Base-by-base conservation (phyloP, 2,329 filamentous ascomycete species). In the Beauveria pseudobassiana region DNA sequence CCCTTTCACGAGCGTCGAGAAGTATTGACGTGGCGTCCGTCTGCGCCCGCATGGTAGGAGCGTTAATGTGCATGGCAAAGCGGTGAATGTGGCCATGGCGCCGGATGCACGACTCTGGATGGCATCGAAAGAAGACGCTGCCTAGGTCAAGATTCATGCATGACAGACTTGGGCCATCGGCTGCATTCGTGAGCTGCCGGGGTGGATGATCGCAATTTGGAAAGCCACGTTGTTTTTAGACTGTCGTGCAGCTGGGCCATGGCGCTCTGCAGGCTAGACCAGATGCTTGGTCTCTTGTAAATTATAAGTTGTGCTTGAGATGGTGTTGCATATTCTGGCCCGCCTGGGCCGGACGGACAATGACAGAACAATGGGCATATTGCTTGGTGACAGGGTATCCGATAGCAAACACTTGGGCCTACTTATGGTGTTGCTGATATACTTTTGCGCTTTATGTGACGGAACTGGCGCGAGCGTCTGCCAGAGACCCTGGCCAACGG, bases 131-230 rank as follows among this genome's bases (percentile, higher is more conserved):
- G 30, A n/a, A 30, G 26, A 10, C 20, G 42, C 38, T 45, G 52
- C 52, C 12, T 14, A 5, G n/a, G 20, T 34, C 14, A 40, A 43
- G 34, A 45, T 45, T 22, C 52, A 30, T 30, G 53, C 40, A 45
- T 56, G 42, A n/a, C n/a, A 22, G 40, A 42, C 20, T 38, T 20
- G 48, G 22, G 49, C n/a, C 12, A 24, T 38, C 57, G 57, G 57
- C n/a, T 60, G 49, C 40, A 60, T 60, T 49, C 57, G 57, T 40
- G 34, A 52, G 24, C 16, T 28, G 24, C 28, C 5, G 2, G 34
- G 57, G 48, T 43, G 57, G 57, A 46, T 52, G 57, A 60, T 60
- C 49, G 26, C 46, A 60, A 60, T 60, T 60, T 52, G n/a, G 4
- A n/a, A 38, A 52, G 57, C 46, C 46, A 59, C 57, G 57, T 40